Evolutionary conservation across 2,329 filamentous ascomycete species (phyloP).

Genomic region (Penicillium sp.): DNA sequence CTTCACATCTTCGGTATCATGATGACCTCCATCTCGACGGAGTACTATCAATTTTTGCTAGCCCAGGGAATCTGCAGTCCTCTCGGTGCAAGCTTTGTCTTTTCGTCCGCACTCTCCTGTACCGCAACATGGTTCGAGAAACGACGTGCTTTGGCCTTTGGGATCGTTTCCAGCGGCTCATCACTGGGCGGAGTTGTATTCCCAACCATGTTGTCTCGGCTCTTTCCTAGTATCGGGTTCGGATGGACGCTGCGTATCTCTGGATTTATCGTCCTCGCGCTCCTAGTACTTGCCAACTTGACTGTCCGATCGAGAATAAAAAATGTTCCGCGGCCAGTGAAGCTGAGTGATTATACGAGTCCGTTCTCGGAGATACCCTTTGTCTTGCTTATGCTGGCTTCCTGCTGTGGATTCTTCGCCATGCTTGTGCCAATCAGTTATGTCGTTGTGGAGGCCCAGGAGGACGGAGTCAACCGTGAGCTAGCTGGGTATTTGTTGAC

Average conservation of each 20-base stretch:
- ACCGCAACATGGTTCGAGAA: slow-evolving; percentile 47
- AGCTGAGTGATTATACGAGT: slow-evolving; percentile 13
- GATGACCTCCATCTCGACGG: slow-evolving; percentile 46
- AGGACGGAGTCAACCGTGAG: slow-evolving; percentile 41
- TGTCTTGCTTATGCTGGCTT: slow-evolving; percentile 37
- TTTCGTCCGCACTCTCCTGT: slow-evolving; percentile 35
- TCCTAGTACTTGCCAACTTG: slow-evolving; percentile 46
- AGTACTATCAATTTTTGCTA: slow-evolving; percentile 50
- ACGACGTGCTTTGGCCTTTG: slow-evolving; percentile 46
- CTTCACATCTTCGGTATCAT: slow-evolving; percentile 51
- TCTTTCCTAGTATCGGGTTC: slow-evolving; percentile 47
- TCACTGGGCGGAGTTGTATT: slow-evolving; percentile 51
- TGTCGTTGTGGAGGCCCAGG: slow-evolving; percentile 40
- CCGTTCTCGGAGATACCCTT: slow-evolving; percentile 44
- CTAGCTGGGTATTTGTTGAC: slow-evolving; percentile 48
- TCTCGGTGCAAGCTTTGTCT: slow-evolving; percentile 43
- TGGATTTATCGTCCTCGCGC: slow-evolving; percentile 53
- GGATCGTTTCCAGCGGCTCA: slow-evolving; percentile 47
- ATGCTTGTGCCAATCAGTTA: slow-evolving; percentile 54
- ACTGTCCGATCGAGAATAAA: slow-evolving; percentile 44
- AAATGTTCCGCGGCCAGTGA: slow-evolving; percentile 5
- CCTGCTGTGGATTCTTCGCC: slow-evolving; percentile 51
- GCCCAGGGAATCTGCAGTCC: slow-evolving; percentile 47
- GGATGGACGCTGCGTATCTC: slow-evolving; percentile 49
- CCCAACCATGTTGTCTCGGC: slow-evolving; percentile 50